phyloP scores from a whole-genome alignment of 139 green algal species.

The Auxenochlorella pyrenoidosa region DNA sequence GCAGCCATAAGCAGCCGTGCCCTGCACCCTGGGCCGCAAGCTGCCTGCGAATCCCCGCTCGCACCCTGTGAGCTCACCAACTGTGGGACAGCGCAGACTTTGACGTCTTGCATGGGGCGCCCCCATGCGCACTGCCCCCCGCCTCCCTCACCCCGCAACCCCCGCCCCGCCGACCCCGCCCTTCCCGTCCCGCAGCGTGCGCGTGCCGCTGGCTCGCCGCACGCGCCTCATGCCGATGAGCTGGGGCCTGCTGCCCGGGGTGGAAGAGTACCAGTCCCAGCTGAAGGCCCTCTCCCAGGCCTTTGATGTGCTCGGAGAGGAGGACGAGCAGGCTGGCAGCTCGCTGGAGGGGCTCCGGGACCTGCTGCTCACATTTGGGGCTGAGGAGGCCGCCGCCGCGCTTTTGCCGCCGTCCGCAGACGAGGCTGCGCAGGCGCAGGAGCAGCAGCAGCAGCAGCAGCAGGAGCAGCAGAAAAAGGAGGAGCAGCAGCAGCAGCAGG shows the following conservation, averaged over 20 bases:
- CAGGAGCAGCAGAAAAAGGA: too few relatives aligned
- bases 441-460: too few relatives aligned
- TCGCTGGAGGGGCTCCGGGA: slow-evolving; percentile 36
- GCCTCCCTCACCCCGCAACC: not conserved
- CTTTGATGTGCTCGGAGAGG: not conserved
- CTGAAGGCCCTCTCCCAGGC: slow-evolving; percentile 28
- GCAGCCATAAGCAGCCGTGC: too few relatives aligned
- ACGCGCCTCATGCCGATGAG: slow-evolving; percentile 59
- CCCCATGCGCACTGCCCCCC: not conserved
- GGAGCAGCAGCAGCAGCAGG: too few relatives aligned
- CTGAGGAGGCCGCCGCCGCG: not conserved
- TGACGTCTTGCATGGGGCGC: too few relatives aligned
- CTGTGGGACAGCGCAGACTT: too few relatives aligned
- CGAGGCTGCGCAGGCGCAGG: too few relatives aligned
- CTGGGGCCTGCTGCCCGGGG: slow-evolving; percentile 62
- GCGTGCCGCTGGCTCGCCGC: slow-evolving; percentile 54
- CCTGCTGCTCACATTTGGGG: not conserved
- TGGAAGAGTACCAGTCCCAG: slow-evolving; percentile 50
- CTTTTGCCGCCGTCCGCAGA: too few relatives aligned
- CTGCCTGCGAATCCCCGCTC: too few relatives aligned
- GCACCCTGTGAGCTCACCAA: too few relatives aligned
- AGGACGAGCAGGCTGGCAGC: not conserved
- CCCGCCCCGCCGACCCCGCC: not conserved
- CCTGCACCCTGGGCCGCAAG: too few relatives aligned
- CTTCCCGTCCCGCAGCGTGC: slow-evolving; percentile 30